Evolutionary conservation across 164 flowering plant genomes (phyloP).

Genomic region (Kalanchoe fedtschenkoi): DNA sequence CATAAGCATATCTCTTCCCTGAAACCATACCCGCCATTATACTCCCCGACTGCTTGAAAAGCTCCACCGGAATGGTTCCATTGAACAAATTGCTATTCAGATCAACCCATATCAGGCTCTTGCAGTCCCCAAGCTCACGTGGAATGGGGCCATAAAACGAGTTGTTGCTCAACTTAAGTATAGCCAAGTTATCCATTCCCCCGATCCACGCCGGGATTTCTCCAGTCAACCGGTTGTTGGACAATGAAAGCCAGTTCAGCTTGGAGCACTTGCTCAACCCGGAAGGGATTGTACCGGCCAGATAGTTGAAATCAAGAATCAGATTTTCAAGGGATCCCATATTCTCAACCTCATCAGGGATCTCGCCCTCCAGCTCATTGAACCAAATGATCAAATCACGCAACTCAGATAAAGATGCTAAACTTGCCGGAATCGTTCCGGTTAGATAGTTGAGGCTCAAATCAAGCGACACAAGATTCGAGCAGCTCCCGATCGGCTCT

Average conservation of each 20-base stretch:
- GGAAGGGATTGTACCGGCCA: conserved; percentile 63
- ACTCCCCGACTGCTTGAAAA: conserved; percentile 70
- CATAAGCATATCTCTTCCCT: conserved; percentile 63
- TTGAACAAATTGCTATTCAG: conserved; percentile 66
- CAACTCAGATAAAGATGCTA: conserved; percentile 62
- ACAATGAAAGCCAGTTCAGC: conserved; percentile 91
- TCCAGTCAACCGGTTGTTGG: conserved; percentile 66
- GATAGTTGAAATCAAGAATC: conserved; percentile 77
- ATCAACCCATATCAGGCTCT: conserved; percentile 91
- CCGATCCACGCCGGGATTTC: conserved; percentile 77
- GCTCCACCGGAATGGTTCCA: conserved; percentile 60
- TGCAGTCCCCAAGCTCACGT: conserved; percentile 74
- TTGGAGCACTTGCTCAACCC: conserved; percentile 66
- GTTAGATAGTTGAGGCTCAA: conserved; percentile 76
- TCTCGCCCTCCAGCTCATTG: conserved; percentile 67
- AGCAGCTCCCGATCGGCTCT: conserved; percentile 54
- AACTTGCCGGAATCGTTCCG: conserved; percentile 63
- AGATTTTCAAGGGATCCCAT: conserved; percentile 50
- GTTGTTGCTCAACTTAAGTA: conserved; percentile 85
- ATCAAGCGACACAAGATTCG: conserved; percentile 67
- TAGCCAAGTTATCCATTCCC: conserved; percentile 45
- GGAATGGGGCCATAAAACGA: conserved; percentile 71
- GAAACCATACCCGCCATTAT: conserved; percentile 53
- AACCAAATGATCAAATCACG: conserved; percentile 68
- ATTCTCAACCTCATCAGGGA: conserved; percentile 56